phyloP scores from a whole-genome alignment of 2,329 filamentous ascomycete species.

The Neofusicoccum laricinum region DNA sequence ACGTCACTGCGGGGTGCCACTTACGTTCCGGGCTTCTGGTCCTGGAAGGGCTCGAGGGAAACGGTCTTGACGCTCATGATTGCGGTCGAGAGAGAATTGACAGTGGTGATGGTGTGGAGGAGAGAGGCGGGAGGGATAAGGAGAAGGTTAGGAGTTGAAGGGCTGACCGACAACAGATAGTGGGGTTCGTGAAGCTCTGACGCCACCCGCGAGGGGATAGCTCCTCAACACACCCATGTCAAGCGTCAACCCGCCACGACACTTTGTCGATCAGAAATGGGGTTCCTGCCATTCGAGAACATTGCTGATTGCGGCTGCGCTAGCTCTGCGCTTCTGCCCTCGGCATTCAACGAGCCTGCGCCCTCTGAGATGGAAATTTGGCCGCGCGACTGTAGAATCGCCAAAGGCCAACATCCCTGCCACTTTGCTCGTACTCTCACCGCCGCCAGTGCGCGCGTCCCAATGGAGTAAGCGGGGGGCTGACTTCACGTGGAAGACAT shows the following conservation, averaged over 20 bases:
- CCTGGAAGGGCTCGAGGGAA: constrained; percentile 78
- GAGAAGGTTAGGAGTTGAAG: constrained; percentile 5
- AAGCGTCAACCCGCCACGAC: background rate
- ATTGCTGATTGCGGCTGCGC: background rate
- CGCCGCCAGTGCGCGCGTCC: background rate
- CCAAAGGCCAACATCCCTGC: background rate
- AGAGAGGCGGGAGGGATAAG: constrained; percentile 4
- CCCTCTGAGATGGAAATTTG: background rate
- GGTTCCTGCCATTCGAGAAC: constrained; percentile 1
- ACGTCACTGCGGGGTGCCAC: constrained; percentile 42
- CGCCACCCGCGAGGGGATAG: constrained; percentile 12
- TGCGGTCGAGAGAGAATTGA: background rate
- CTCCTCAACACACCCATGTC: constrained; percentile 11
- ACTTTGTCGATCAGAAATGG: constrained; percentile 11
- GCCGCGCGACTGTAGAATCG: background rate
- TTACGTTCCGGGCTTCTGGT: constrained; percentile 99
- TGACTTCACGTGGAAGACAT: background rate
- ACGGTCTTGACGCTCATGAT: constrained; percentile 72
- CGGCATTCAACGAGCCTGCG: background rate
- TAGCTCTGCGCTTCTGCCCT: background rate
- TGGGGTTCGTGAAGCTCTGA: constrained; percentile 13
- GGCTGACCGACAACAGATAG: constrained; percentile 6
- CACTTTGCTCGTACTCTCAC: background rate
- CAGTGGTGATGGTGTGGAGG: background rate
- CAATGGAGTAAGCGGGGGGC: background rate